Evolutionary conservation across 441 rosid genomes (phyloP).

Genomic region (Mallotus japonicus): DNA sequence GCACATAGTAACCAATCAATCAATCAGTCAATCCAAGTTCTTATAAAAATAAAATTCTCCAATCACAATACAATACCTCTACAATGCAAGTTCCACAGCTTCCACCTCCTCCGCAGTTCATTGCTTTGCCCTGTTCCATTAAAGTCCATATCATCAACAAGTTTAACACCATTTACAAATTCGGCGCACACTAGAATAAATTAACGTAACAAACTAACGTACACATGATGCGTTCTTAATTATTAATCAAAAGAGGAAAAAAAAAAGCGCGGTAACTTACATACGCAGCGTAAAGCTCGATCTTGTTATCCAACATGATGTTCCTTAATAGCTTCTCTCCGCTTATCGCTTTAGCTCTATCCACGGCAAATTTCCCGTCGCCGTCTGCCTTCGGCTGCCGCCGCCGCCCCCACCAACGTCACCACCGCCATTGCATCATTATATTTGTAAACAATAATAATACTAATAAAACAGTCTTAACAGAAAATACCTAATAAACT

Average conservation of each 20-base stretch:
- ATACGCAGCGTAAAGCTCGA: constrained; percentile 81
- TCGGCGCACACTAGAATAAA: neutral
- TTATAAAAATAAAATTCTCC: too few species aligned
- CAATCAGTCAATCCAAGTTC: too few species aligned
- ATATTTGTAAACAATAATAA: neutral
- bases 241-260: too few species aligned
- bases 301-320: constrained; percentile 74
- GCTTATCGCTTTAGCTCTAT: constrained; percentile 57
- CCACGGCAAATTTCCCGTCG: constrained; percentile 58
- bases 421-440: neutral
- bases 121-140: constrained; percentile 60
- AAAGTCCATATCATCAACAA: too few species aligned
- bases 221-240: neutral
- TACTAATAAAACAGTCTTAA: neutral
- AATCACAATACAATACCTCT: constrained; percentile 41
- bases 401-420: neutral
- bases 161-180: too few species aligned
- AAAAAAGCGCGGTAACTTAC: constrained; percentile 37
- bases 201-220: neutral
- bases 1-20: neutral
- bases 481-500: neutral
- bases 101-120: constrained; percentile 94
- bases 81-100: constrained; percentile 95
- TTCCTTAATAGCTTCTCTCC: constrained; percentile 80
- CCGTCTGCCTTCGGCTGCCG: constrained; percentile 63